Conservation (phyloP, 257 asterid species). For the Hygrophila difformis region DNA sequence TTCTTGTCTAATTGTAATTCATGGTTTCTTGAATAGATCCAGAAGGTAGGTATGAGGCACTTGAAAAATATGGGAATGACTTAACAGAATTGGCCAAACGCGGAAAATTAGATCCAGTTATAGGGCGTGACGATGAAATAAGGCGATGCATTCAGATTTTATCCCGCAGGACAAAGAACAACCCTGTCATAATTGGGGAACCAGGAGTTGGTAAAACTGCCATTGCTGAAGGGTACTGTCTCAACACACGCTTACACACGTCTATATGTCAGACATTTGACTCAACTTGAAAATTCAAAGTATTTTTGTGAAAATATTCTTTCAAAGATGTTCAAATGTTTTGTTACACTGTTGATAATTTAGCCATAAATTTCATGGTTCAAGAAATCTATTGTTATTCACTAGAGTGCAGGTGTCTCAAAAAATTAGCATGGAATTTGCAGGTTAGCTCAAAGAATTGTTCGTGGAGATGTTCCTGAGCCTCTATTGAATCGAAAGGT, state of each 20-base stretch:
- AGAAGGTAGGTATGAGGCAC: slow-evolving; percentile 87
- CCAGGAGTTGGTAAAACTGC: slow-evolving; percentile 99
- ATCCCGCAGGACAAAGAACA: slow-evolving; percentile 88
- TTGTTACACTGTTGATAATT: no score
- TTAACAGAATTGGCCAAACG: slow-evolving; percentile 93
- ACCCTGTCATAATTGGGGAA: slow-evolving; percentile 96
- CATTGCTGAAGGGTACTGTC: slow-evolving; percentile 89
- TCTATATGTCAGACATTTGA: no score
- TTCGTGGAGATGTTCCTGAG: slow-evolving; percentile 96
- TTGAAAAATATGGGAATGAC: slow-evolving; percentile 91
- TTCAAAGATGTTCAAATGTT: no score
- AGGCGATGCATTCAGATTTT: slow-evolving; percentile 90
- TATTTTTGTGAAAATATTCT: no score
- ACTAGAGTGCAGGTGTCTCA: no score
- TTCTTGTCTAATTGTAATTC: slow-evolving; percentile 7
- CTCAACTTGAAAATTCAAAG: no score
- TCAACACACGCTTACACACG: no score
- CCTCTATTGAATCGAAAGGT: slow-evolving; percentile 88
- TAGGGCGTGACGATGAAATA: slow-evolving; percentile 97
- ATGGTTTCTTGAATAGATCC: slow-evolving; percentile 42
- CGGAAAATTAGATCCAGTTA: slow-evolving; percentile 96
- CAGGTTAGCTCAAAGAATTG: slow-evolving; percentile 95
- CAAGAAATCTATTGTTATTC: no score
- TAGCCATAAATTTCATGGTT: background rate
- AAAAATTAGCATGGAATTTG: slow-evolving; percentile 12